These are phyloP conservation scores for Ambrosiella xylebori DNA, from an alignment of 2,329 filamentous ascomycete species.

Conservation along the genomic window DNA sequence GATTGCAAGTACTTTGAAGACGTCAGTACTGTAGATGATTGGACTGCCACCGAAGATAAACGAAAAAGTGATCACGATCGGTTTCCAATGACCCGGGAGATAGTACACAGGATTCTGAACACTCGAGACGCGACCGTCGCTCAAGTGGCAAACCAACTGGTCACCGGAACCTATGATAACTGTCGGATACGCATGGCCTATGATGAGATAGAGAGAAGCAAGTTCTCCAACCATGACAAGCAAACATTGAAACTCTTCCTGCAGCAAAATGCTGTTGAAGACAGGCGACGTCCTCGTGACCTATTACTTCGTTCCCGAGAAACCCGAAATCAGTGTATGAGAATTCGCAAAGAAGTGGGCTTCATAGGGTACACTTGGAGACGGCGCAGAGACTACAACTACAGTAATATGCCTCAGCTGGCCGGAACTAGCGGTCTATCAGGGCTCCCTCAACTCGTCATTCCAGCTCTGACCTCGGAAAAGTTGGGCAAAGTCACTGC, in stretches of 20 bases:
- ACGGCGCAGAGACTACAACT: slow-evolving; percentile 13
- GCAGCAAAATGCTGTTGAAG: slow-evolving; percentile 37
- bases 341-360: slow-evolving; percentile 62
- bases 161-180: slow-evolving; percentile 32
- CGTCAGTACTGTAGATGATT: slow-evolving; percentile 53
- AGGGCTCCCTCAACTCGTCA: neutral
- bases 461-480: neutral
- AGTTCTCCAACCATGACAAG: slow-evolving; percentile 22
- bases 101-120: slow-evolving; percentile 19
- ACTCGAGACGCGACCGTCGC: slow-evolving; percentile 21
- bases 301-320: slow-evolving; percentile 59
- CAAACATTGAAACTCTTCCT: slow-evolving; percentile 33
- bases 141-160: slow-evolving; percentile 26
- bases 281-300: slow-evolving; percentile 69
- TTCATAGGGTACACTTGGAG: slow-evolving; percentile 86
- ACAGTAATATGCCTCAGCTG: slow-evolving; percentile 8
- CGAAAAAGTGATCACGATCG: neutral
- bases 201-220: slow-evolving; percentile 27
- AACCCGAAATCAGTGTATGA: slow-evolving; percentile 51
- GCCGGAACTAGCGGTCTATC: neutral
- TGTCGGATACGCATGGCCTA: slow-evolving; percentile 32
- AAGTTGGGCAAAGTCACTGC: neutral
- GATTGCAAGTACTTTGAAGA: slow-evolving; percentile 87
- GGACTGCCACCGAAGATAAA: slow-evolving; percentile 21
- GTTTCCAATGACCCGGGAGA: slow-evolving; percentile 8